These are phyloP conservation scores for Brassica carinata DNA, from an alignment of 345 rosid species.

Conservation along the genomic window DNA sequence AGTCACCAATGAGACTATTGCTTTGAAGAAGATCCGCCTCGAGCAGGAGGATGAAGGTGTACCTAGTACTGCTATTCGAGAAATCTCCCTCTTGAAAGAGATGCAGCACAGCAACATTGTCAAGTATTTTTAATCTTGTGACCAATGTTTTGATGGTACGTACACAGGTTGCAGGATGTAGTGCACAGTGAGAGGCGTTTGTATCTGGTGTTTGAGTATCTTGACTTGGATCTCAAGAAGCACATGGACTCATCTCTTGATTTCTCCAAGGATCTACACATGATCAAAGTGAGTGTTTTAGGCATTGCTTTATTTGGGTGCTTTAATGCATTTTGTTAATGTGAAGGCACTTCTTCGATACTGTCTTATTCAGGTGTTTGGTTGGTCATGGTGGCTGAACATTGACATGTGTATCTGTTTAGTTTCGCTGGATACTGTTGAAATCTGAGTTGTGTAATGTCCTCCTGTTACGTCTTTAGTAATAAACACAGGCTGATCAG, in stretches of 20 bases:
- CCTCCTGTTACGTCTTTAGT: background rate
- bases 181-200: constrained; percentile 95
- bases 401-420: background rate
- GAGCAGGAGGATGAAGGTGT: constrained; percentile 99
- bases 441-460: background rate
- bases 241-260: constrained; percentile 96
- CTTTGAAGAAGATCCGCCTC: constrained; percentile 93
- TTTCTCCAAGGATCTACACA: constrained; percentile 76
- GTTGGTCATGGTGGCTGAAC: background rate
- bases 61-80: constrained; percentile 97
- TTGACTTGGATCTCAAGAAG: constrained; percentile 97
- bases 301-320: background rate
- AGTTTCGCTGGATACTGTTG: background rate
- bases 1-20: constrained; percentile 82
- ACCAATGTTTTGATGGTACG: background rate
- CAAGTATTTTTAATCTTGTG: constrained; percentile 45
- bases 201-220: constrained; percentile 95
- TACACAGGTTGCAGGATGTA: constrained; percentile 56
- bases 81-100: constrained; percentile 94
- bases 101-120: constrained; percentile 98
- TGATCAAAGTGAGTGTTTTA: constrained; percentile 66
- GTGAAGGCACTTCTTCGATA: background rate
- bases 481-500: constrained; percentile 21
- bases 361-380: background rate
- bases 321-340: background rate